Base-by-base conservation (phyloP, 164 flowering plant species). In the Vitis rupestris region DNA sequence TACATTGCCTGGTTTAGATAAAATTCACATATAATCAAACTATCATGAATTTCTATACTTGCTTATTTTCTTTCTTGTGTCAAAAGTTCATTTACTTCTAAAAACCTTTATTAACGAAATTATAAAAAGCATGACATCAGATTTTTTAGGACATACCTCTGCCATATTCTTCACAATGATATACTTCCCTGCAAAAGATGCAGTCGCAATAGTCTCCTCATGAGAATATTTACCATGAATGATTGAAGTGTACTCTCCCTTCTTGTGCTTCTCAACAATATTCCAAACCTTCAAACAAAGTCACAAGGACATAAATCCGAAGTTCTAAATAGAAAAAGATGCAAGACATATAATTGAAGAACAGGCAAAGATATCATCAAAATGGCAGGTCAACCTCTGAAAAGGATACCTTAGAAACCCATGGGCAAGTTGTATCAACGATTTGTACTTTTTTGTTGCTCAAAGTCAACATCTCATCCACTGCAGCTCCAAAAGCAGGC, bases 401-500 rank as follows among this genome's bases (percentile, higher is more conserved):
- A 69, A 60, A 72, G 44, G 10, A 19, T 84, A 94, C 99, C 98
- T 95, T 95, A 14, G 94, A 79, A 12, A 95, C 99, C 99, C 99
- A 95, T 62, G 98, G 98, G 80, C 99, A 95, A 64, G 98, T 94
- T 69, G 98, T 94, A 67, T 94, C 99, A 57, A 95, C 99, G 78
- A 95, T 92, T 77, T 95, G 99, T 17, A 95, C 97, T 50, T 85
- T 87, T 76, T 86, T 92, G 59, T 88, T 79, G 66, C 81, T 88
- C 83, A 95, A 78, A 44, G 77, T 63, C 82, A 84, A 55, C 98
- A 95, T 91, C 81, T 95, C 98, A 58, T 91, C 92, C 29, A 92
- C 99, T 53, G 88, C 97, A 79, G 99, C 98, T 78, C 99, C 99
- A 83, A 94, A 95, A 73, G 99, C 98, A 72, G 99, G 98, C 82